Conservation (phyloP, 2,329 filamentous ascomycete genomes). For the Pseudovirgaria hyperparasitica region DNA sequence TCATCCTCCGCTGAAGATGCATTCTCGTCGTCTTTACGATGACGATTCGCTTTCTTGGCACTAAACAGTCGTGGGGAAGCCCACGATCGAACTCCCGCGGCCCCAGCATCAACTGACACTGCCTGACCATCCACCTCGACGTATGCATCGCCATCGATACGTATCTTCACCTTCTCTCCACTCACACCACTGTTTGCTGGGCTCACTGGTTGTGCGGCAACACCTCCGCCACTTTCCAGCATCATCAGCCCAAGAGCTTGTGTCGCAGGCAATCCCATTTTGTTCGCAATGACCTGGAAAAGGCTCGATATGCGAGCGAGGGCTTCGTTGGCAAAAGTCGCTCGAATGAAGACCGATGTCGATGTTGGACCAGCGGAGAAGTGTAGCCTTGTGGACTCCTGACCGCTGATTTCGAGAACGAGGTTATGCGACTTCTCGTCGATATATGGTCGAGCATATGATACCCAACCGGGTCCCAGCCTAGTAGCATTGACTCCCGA, state of each 20-base stretch:
- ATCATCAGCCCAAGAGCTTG: constrained; percentile 54
- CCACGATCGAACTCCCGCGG: constrained; percentile 8
- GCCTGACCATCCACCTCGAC: constrained; percentile 13
- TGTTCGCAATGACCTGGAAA: constrained; percentile 69
- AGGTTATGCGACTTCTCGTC: constrained; percentile 63
- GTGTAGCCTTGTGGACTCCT: constrained; percentile 29
- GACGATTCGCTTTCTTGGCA: constrained; percentile 5
- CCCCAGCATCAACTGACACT: constrained; percentile 10
- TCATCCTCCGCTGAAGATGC: constrained; percentile 9
- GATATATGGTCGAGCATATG: constrained; percentile 76
- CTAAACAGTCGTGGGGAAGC: too few relatives aligned
- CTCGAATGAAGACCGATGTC: constrained; percentile 33
- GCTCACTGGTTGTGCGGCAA: constrained; percentile 47
- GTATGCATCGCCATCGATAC: constrained; percentile 11
- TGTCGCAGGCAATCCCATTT: constrained; percentile 53
- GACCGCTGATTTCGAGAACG: constrained; percentile 55
- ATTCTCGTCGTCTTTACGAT: constrained; percentile 22
- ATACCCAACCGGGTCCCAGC: constrained; percentile 43
- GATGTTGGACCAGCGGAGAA: constrained; percentile 16
- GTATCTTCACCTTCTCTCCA: constrained; percentile 49
- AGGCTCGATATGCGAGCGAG: constrained; percentile 59
- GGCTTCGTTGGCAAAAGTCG: constrained; percentile 60
- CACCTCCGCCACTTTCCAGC: constrained; percentile 45
- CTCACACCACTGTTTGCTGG: constrained; percentile 58
- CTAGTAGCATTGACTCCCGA: constrained; percentile 8